Percentiles rank a stretch among this genome's conserved stretches.
Evolutionary conservation across 2,329 filamentous ascomycete genomes (phyloP).

Genomic region (Ramularia collo-cygni): DNA sequence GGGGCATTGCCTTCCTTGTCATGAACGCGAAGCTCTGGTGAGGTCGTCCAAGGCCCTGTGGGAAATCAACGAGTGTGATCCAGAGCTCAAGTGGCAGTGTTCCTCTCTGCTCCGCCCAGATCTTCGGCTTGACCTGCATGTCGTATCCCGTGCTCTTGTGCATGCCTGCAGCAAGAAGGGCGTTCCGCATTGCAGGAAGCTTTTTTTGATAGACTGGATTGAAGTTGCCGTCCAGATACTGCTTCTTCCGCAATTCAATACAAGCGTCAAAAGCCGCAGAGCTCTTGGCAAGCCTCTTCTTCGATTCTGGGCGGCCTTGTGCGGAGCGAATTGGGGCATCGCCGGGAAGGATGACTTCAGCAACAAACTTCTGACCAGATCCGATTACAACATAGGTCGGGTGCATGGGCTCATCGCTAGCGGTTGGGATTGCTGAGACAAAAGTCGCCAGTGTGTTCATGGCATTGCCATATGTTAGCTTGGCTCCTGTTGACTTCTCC

Average conservation of each 20-base stretch:
- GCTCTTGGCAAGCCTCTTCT: constrained; percentile 74
- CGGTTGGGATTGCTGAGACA: constrained; percentile 58
- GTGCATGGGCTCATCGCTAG: constrained; percentile 42
- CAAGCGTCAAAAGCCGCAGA: constrained; percentile 85
- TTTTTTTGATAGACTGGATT: constrained; percentile 65
- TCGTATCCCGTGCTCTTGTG: constrained; percentile 67
- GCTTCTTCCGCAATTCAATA: constrained; percentile 56
- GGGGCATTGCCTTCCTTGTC: constrained; percentile 58
- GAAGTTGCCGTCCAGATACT: constrained; percentile 66
- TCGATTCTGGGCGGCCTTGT: constrained; percentile 56
- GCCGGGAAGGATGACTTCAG: constrained; percentile 72
- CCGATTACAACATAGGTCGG: constrained; percentile 56
- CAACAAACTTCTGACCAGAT: constrained; percentile 56
- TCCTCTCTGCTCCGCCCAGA: constrained; percentile 55
- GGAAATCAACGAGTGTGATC: constrained; percentile 56
- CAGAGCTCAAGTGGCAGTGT: constrained; percentile 50
- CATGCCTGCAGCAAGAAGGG: constrained; percentile 69
- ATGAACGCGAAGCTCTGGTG: constrained; percentile 64
- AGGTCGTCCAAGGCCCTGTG: constrained; percentile 49
- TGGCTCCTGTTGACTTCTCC: constrained; percentile 64
- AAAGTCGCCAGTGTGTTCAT: constrained; percentile 67
- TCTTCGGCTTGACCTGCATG: constrained; percentile 70
- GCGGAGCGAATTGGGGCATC: constrained; percentile 63
- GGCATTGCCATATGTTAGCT: constrained; percentile 69
- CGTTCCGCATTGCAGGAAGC: constrained; percentile 79